These are phyloP conservation scores for Chenopodium album DNA, from an alignment of 148 eudicot species.

Conservation along the genomic window DNA sequence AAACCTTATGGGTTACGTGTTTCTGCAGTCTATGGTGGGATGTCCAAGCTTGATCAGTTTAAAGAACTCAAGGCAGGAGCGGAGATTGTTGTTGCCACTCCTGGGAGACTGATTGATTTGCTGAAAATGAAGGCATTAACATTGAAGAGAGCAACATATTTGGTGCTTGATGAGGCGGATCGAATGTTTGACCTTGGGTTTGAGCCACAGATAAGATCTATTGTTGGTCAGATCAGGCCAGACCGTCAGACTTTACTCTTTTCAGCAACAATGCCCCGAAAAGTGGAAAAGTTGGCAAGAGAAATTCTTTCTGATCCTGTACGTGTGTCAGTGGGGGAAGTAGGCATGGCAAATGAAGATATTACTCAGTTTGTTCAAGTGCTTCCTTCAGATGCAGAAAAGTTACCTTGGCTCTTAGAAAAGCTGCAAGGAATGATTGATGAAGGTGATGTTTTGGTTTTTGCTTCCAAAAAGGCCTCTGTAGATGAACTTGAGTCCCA, in stretches of 20 bases:
- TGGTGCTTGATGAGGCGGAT: constrained; percentile 99
- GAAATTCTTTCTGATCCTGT: constrained; percentile 92
- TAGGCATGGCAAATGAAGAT: constrained; percentile 98
- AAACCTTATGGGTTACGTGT: constrained; percentile 77
- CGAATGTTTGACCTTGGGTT: constrained; percentile 99
- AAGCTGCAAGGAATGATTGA: constrained; percentile 84
- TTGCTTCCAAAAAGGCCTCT: constrained; percentile 92
- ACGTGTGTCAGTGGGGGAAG: constrained; percentile 88
- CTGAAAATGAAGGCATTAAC: constrained; percentile 92
- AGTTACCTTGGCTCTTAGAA: constrained; percentile 87
- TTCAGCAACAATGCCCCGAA: constrained; percentile 97
- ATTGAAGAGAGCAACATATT: constrained; percentile 86
- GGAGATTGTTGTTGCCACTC: constrained; percentile 94
- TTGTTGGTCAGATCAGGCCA: constrained; percentile 97
- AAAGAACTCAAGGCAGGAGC: constrained; percentile 95
- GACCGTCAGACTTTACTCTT: constrained; percentile 92
- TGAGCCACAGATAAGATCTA: constrained; percentile 96
- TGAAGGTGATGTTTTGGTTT: constrained; percentile 90
- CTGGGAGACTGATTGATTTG: constrained; percentile 94
- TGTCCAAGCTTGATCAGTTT: constrained; percentile 96
- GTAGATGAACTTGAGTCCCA: constrained; percentile 91
- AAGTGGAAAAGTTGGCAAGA: constrained; percentile 93
- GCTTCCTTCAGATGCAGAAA: constrained; percentile 78
- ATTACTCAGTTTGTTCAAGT: constrained; percentile 90
- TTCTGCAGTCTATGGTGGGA: constrained; percentile 97